Base-by-base conservation (phyloP, 352 stramenopile species). In the Pythium diclinum region DNA sequence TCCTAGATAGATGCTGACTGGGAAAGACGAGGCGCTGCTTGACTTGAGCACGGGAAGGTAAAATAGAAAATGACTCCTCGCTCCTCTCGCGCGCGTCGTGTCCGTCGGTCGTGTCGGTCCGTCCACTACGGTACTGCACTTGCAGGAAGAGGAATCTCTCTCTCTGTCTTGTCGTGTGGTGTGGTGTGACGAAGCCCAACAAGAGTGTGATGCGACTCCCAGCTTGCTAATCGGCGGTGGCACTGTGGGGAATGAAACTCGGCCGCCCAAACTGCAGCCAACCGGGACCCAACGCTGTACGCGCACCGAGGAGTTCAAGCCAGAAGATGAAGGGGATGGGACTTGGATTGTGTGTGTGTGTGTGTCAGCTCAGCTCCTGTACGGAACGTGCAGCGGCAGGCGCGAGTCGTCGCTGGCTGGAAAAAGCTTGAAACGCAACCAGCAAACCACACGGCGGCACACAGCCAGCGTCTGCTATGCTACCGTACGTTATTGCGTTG, bases 1-100 rank as follows among this genome's bases (percentile, higher is more conserved):
- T 28, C 25, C 25, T 28, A 28, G 25, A 28, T 28, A 28, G 25
- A 28, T 28, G 25, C 25, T 42, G 40, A 49, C 16, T 17, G n/a
- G n/a, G 42, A 49, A 49, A 11, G 42, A 25, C 6, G 42, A 49
- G 42, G 8, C 42, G 42, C 42, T 13, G 25, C 25, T 28, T 28
- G 33, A 7, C 33, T 49, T 49, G 42, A 49, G 17, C 42, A 49
- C 42, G 42, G n/a, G 42, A 21, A 49, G 42, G 42, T 49, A 49
- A 49, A 49, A 49, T 49, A 19, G 42, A 49, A 49, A 49, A 49
- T 49, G 42, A 49, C 42, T 49, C 42, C 42, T 49, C 42, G 25
- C 25, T 28, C 25, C 25, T 28, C 25, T 28, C 25, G 25, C 25
- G 25, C 25, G 25, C 25, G 25, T 28, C 25, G 25, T 28, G 25